Base-by-base conservation (phyloP, 345 rosid species). In the Rubroshorea leprosula region DNA sequence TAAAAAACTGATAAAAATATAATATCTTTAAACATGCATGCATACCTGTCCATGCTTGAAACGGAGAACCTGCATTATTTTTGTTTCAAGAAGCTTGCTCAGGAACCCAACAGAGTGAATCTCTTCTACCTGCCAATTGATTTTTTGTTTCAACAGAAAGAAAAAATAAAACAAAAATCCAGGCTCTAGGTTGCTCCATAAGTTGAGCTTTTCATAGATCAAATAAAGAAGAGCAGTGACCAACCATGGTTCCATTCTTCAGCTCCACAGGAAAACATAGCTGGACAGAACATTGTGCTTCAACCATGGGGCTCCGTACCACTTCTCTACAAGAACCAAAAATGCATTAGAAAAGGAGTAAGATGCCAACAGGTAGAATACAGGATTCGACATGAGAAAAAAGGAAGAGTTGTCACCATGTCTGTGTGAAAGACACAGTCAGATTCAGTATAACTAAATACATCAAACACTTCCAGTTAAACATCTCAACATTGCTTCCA, bases 281-380 rank as follows among this genome's bases (percentile, higher is more conserved):
- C 79, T 86, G 89, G 66, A 91, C 98, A 24, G 85, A 85, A 64
- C 98, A 82, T 55, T 91, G 98, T 51, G 82, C 98, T 81, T 91
- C 92, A 11, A 85, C 89, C 96, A 91, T 91, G 23, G 86, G 89
- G 70, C 98, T 91, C 54, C 60, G 68, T 31, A 91, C 96, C 49
- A 83, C 82, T 72, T 91, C 94, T 71, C 98, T 91, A 66, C 60
- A 76, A 69, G 27, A 27, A 62, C n/a, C 22, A 50, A 14, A 23
- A 35, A 35, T 35, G 51, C 25, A 1, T 48, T 5, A 20, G 3
- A 47, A 58, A 27, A 23, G 14, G 49, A 24, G 17, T 58, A 19
- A 7, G 49, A 1, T 35, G n/a, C n/a, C n/a, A n/a, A 23, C n/a
- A 23, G 29, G 23, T 39, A 44, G n/a, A n/a, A n/a, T n/a, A n/a